These are phyloP conservation scores for Agaricus blazei DNA, from an alignment of 768 basidiomycete genomes.

Conservation along the genomic window DNA sequence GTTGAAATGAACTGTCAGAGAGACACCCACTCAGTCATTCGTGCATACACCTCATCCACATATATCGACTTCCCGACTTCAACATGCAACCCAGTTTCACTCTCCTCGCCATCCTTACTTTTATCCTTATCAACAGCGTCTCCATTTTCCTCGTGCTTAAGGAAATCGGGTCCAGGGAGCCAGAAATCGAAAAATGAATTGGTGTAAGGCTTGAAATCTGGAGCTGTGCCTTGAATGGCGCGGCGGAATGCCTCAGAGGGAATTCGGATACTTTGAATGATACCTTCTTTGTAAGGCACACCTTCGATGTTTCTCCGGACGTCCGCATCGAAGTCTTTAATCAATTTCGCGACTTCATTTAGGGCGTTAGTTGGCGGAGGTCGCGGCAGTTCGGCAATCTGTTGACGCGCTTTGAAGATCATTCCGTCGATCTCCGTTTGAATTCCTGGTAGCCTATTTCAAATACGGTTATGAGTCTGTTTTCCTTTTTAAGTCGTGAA, in stretches of 20 bases:
- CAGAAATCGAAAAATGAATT: slow-evolving; percentile 2
- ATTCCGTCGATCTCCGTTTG: slow-evolving; percentile 49
- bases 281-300: slow-evolving; percentile 42
- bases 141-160: slow-evolving; percentile 13
- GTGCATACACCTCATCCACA: slow-evolving; percentile 20
- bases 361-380: slow-evolving; percentile 52
- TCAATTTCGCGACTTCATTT: slow-evolving; percentile 46
- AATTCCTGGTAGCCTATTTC: slow-evolving; percentile 55
- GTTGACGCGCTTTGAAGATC: slow-evolving; percentile 32
- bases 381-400: slow-evolving; percentile 32
- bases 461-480: too few relatives aligned
- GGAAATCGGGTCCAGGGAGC: slow-evolving; percentile 15
- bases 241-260: slow-evolving; percentile 41
- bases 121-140: neutral
- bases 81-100: slow-evolving; percentile 1
- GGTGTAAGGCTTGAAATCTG: slow-evolving; percentile 50
- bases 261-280: slow-evolving; percentile 52
- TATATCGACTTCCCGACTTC: slow-evolving; percentile 10
- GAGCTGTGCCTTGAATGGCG: slow-evolving; percentile 48
- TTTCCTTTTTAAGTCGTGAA: neutral
- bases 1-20: neutral
- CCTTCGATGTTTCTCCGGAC: slow-evolving; percentile 46
- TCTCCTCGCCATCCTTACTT: neutral
- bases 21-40: slow-evolving; percentile 14
- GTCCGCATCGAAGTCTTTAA: slow-evolving; percentile 43